Evolutionary conservation across 2,329 filamentous ascomycete species (phyloP), one percentile per base, ranked within the genome.

Genomic region (Colletotrichum sp.): DNA sequence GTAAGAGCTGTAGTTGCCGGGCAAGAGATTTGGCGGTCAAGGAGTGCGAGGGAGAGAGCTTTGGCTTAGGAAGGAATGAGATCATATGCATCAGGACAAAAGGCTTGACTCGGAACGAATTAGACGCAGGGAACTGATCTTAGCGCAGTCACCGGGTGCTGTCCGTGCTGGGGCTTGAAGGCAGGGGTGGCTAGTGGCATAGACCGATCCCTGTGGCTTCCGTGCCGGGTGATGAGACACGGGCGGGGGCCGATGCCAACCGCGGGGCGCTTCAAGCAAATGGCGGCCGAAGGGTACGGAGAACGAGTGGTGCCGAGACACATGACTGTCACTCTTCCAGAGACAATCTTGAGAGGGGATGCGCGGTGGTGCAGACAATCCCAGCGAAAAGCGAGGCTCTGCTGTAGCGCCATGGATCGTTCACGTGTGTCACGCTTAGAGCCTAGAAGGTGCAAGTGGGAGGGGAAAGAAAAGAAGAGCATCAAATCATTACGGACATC

Each of bases 241-340:
- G 21, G 30, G 72, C 61, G 72, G 58, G 61, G 72, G 55, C 68
- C 72, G 72, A 72, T 28, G 38, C 69, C 72, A 72, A 67, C 52
- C 72, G 69, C 64, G 38, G 38, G 43, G 55, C 65, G 32, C 52
- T 16, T 67, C 48, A 34, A 28, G 28, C 62, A 24, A n/a, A 30
- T 36, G 24, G n/a, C 34, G n/a, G 28, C 16, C 18, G 18, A 32
- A 61, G n/a, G 43, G 48, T 56, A 18, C 62, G 8, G 43, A 38
- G 55, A 8, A 13, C 21, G 34, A 26, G 13, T 30, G 16, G 26
- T 21, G 10, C 43, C 10, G 6, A 48, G n/a, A 21, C 4, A n/a
- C n/a, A 52, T 52, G n/a, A 52, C n/a, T 18, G 10, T n/a, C 43
- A 21, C n/a, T 21, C n/a, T 21, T 52, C n/a, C 43, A 13, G n/a